Percentiles rank a stretch among this genome's conserved stretches.
Conservation (phyloP, 305 asterid species). For the Fraxinus angustifolia region DNA sequence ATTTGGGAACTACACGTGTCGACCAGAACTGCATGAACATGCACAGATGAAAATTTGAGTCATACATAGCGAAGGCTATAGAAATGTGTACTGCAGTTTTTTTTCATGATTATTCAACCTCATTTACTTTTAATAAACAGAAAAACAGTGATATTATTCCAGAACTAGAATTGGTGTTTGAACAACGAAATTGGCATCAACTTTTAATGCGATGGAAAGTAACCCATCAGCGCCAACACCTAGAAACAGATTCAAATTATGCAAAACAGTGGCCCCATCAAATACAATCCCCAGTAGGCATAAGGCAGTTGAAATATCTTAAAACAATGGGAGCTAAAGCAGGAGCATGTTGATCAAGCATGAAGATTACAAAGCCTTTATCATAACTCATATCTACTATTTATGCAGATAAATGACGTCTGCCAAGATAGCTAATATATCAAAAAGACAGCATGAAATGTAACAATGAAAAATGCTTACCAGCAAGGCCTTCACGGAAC, state of each 20-base stretch:
- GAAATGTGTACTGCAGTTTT: not conserved
- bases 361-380: not conserved
- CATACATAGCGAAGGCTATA: not conserved
- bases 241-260: not conserved
- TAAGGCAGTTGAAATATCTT: not conserved
- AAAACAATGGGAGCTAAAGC: no score
- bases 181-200: not conserved
- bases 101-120: not conserved
- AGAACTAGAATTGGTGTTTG: not conserved
- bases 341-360: not conserved
- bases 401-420: no score
- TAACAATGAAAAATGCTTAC: no score
- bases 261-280: not conserved
- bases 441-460: no score
- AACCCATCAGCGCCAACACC: not conserved
- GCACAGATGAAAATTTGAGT: not conserved
- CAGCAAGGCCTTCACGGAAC: slow-evolving; percentile 98
- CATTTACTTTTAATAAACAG: not conserved
- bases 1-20: not conserved
- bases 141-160: not conserved
- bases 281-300: not conserved
- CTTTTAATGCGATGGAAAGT: not conserved
- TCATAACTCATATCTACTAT: not conserved
- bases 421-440: no score
- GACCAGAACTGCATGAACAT: not conserved